These are phyloP conservation scores for Hyaloscypha bicolor DNA, from an alignment of 495 filamentous ascomycete species.

Conservation along the genomic window DNA sequence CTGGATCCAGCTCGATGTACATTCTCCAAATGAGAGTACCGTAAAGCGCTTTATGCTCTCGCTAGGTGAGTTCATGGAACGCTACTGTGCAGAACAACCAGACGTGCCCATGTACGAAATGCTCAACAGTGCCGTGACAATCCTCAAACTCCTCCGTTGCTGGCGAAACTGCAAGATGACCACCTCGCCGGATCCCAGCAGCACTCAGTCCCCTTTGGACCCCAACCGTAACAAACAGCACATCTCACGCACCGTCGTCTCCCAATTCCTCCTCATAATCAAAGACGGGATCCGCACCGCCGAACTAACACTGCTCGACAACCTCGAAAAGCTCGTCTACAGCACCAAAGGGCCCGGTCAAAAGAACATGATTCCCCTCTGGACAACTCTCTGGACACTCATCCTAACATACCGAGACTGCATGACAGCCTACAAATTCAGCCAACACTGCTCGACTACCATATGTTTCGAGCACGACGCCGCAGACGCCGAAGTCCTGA, in stretches of 20 bases:
- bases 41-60: neutral
- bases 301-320: neutral
- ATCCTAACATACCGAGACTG: neutral
- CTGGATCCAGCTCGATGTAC: neutral
- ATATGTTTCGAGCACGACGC: neutral
- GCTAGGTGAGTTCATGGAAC: neutral
- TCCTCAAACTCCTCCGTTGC: neutral
- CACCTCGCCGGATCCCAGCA: neutral
- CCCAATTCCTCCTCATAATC: neutral
- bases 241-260: neutral
- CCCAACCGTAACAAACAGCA: neutral
- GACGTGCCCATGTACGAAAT: neutral
- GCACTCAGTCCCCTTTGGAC: too few species aligned
- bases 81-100: neutral
- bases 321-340: neutral
- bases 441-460: neutral
- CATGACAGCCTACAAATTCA: neutral
- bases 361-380: conserved; percentile 1
- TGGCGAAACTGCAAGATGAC: conserved; percentile 2
- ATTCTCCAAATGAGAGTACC: neutral
- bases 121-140: neutral
- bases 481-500: neutral
- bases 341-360: neutral
- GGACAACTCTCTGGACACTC: neutral
- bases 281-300: conserved; percentile 3